phyloP scores from a whole-genome alignment of 768 basidiomycete species.

The Phylloporus arenicola region DNA sequence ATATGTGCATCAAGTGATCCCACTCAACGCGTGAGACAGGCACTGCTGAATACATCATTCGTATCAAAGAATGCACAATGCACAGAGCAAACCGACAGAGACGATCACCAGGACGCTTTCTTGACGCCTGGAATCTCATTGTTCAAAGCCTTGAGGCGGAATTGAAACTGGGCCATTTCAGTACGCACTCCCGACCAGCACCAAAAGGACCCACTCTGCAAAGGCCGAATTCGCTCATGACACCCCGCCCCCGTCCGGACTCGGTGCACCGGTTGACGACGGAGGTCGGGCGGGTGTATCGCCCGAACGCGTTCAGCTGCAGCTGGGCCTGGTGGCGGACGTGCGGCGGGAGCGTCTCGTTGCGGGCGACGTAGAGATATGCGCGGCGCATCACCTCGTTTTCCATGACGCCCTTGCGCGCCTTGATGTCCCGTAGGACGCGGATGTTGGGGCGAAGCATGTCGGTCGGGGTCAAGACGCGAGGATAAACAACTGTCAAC shows the following conservation, averaged over 20 bases:
- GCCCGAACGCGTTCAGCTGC: constrained; percentile 82
- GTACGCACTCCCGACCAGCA: background rate
- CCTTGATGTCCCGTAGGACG: constrained; percentile 74
- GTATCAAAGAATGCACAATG: background rate
- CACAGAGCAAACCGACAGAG: background rate
- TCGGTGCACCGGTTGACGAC: constrained; percentile 88
- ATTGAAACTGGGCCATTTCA: constrained; percentile 58
- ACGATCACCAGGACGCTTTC: constrained; percentile 82
- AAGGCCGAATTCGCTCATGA: constrained; percentile 85
- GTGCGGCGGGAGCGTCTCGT: constrained; percentile 80
- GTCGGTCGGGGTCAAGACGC: background rate
- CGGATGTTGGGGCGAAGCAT: constrained; percentile 39
- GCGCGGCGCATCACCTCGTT: constrained; percentile 84
- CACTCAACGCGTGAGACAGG: background rate
- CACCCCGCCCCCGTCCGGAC: constrained; percentile 80
- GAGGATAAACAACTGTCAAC: constrained; percentile 24
- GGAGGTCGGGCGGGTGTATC: constrained; percentile 76
- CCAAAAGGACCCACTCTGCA: constrained; percentile 53
- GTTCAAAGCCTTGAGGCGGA: constrained; percentile 75
- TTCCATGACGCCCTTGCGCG: constrained; percentile 60
- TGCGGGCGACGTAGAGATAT: constrained; percentile 90
- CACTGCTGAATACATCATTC: background rate
- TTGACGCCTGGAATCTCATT: constrained; percentile 84
- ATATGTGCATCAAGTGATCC: constrained; percentile 1
- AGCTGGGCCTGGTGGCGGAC: constrained; percentile 92